Evolutionary conservation across 192 early-diverging fungal genomes (phyloP).

Genomic region (Podila verticillata): DNA sequence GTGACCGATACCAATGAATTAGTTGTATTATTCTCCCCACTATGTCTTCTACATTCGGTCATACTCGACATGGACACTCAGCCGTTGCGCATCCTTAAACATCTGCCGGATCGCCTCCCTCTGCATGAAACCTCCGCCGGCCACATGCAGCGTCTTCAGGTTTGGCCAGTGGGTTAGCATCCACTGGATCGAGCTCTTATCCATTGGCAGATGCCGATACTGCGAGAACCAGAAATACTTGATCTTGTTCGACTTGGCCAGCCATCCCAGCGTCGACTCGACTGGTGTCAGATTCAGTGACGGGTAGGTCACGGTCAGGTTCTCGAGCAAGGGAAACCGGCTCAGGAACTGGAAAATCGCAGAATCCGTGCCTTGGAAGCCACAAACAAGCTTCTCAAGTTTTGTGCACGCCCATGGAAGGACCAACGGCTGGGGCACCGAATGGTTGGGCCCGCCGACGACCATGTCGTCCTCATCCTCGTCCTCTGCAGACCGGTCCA

Average conservation of each 20-base stretch:
- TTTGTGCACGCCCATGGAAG: constrained; percentile 30
- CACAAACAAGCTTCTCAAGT: constrained; percentile 41
- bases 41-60: constrained; percentile 9
- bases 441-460: neutral
- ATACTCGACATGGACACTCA: constrained; percentile 27
- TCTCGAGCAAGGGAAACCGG: constrained; percentile 13
- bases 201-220: constrained; percentile 13
- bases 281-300: constrained; percentile 14
- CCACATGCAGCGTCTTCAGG: constrained; percentile 33
- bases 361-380: constrained; percentile 31
- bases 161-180: constrained; percentile 35
- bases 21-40: neutral
- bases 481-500: constrained; percentile 22
- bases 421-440: neutral
- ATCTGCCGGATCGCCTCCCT: constrained; percentile 25
- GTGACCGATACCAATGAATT: no score
- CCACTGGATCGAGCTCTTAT: constrained; percentile 13
- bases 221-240: constrained; percentile 46
- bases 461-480: constrained; percentile 2
- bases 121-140: constrained; percentile 21
- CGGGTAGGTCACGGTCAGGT: constrained; percentile 30
- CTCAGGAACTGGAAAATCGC: constrained; percentile 38
- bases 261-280: constrained; percentile 34
- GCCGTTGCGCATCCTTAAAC: constrained; percentile 29
- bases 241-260: constrained; percentile 21